A percentile compares a stretch with the other conserved stretches of the same genome.
Evolutionary conservation across 345 rosid genomes (phyloP).

Genomic region (Rhodamnia rubescens): DNA sequence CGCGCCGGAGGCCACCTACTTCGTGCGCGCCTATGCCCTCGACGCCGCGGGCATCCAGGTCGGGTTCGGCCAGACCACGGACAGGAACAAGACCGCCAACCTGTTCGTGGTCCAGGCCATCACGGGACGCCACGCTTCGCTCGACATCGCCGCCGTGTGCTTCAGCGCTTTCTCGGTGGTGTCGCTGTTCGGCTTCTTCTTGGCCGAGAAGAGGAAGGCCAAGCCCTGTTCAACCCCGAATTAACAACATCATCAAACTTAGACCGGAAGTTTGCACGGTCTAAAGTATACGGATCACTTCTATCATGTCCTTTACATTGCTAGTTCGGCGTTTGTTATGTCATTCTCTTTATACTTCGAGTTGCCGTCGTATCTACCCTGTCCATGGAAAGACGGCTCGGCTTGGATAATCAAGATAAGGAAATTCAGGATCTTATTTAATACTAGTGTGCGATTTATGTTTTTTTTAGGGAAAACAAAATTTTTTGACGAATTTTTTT

Average conservation of each 20-base stretch:
- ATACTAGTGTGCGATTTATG: too few species aligned
- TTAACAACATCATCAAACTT: not conserved
- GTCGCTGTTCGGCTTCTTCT: slow-evolving; percentile 41
- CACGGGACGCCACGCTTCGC: slow-evolving; percentile 38
- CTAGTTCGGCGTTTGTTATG: not conserved
- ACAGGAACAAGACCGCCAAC: slow-evolving; percentile 21
- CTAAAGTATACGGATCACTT: not conserved
- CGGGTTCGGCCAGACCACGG: slow-evolving; percentile 51
- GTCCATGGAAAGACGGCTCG: not conserved
- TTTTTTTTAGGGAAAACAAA: too few species aligned
- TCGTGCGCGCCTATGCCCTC: slow-evolving; percentile 54
- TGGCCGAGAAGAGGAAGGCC: slow-evolving; percentile 37
- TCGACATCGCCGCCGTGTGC: slow-evolving; percentile 44
- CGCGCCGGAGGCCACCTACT: slow-evolving; percentile 55
- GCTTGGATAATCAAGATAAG: not conserved
- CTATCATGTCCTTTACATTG: not conserved
- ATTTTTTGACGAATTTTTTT: too few species aligned
- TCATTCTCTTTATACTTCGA: not conserved
- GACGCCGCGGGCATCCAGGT: slow-evolving; percentile 16
- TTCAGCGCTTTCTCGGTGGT: slow-evolving; percentile 62
- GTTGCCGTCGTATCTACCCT: not conserved
- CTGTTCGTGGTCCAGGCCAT: slow-evolving; percentile 33
- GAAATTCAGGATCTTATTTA: not conserved
- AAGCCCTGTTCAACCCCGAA: slow-evolving; percentile 1
- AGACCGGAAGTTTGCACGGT: not conserved